Percentiles rank a stretch among this genome's conserved stretches.
Conservation (phyloP, 1,139 yeast species). For the Hanseniaspora gamundiae region DNA sequence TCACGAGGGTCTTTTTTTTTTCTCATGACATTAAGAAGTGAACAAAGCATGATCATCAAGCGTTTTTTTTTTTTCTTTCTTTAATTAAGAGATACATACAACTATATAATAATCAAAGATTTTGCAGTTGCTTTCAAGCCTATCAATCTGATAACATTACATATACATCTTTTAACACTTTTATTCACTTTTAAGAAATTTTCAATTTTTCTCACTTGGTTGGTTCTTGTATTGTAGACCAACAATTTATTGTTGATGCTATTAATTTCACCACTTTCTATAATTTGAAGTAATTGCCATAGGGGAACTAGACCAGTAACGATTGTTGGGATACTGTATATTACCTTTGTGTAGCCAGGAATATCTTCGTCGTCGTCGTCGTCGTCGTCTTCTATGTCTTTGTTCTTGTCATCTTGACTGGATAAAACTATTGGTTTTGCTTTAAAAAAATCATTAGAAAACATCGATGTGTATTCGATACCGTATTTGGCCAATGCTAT, state of each 20-base stretch:
- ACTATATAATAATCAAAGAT: conserved; percentile 18
- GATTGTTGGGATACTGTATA: conserved; percentile 30
- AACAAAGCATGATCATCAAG: too few species aligned
- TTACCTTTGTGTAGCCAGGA: conserved; percentile 7
- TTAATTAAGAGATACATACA: too few species aligned
- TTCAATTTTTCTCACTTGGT: conserved; percentile 14
- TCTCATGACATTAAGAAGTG: too few species aligned
- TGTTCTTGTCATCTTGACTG: too few species aligned
- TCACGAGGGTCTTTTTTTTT: too few species aligned
- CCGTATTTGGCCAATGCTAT: conserved; percentile 18
- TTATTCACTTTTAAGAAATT: conserved; percentile 14
- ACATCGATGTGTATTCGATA: conserved; percentile 10
- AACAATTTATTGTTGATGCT: conserved; percentile 15
- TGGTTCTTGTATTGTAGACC: conserved; percentile 15
- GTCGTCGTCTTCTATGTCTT: conserved; percentile 6
- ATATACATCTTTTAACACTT: conserved; percentile 22
- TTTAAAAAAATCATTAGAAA: conserved; percentile 16
- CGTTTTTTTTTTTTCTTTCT: too few species aligned
- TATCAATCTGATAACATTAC: conserved; percentile 32
- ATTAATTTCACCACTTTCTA: conserved; percentile 16
- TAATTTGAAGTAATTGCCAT: conserved; percentile 29
- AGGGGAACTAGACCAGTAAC: conserved; percentile 43
- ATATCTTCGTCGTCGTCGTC: conserved; percentile 8
- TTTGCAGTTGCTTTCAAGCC: conserved; percentile 28
- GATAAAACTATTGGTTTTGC: conserved; percentile 14